These are phyloP conservation scores for Agrocybe pediades DNA, from an alignment of 768 basidiomycete genomes.

Conservation along the genomic window DNA sequence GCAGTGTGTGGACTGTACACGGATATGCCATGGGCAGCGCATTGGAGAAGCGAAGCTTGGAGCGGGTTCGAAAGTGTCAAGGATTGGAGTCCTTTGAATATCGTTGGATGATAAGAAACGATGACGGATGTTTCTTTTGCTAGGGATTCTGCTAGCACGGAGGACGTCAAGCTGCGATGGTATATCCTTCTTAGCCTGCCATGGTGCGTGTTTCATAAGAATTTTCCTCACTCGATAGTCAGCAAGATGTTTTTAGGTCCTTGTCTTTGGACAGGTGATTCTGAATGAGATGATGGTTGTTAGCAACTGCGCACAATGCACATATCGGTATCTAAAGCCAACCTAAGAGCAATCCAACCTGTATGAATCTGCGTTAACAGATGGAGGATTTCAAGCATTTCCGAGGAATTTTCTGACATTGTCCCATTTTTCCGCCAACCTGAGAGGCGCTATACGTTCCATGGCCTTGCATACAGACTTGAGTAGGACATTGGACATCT, in stretches of 20 bases:
- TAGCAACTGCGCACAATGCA: too few species aligned
- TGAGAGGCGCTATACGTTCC: slow-evolving; percentile 85
- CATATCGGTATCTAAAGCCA: too few species aligned
- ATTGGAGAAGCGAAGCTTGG: slow-evolving; percentile 77
- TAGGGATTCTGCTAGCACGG: slow-evolving; percentile 72
- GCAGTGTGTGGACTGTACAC: slow-evolving; percentile 90
- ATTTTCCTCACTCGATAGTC: slow-evolving; percentile 65
- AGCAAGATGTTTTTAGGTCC: slow-evolving; percentile 52
- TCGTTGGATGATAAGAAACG: slow-evolving; percentile 83
- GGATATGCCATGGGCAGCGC: slow-evolving; percentile 81
- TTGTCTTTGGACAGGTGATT: slow-evolving; percentile 53
- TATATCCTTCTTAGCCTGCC: slow-evolving; percentile 9
- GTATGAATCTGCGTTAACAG: slow-evolving; percentile 15
- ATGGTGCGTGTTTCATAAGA: neutral
- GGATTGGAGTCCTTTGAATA: slow-evolving; percentile 75
- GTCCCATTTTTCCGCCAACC: slow-evolving; percentile 90
- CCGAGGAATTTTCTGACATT: slow-evolving; percentile 61
- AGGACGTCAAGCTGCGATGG: slow-evolving; percentile 64
- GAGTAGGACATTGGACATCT: slow-evolving; percentile 39
- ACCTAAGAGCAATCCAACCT: slow-evolving; percentile 82
- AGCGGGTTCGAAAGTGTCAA: slow-evolving; percentile 79
- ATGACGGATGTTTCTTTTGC: slow-evolving; percentile 63
- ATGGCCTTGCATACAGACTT: slow-evolving; percentile 66
- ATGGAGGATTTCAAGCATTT: slow-evolving; percentile 6
- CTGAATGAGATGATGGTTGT: slow-evolving; percentile 36